Conservation (phyloP, 2,329 filamentous ascomycete species). For the Aaosphaeria arxii region DNA sequence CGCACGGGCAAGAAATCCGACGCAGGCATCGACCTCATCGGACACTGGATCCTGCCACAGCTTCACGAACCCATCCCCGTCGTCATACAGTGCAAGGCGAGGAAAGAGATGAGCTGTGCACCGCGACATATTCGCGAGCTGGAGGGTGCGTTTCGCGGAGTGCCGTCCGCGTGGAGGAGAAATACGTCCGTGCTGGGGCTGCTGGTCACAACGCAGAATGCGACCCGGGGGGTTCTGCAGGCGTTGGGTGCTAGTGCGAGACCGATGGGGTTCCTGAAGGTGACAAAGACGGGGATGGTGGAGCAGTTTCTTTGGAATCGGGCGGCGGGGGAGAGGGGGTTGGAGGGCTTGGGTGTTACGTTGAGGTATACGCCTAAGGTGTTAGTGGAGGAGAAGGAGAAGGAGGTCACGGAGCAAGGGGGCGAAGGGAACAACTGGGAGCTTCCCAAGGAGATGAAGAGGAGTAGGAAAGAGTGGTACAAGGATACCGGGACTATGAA, state of each 20-base stretch:
- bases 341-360: constrained; percentile 52
- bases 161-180: constrained; percentile 68
- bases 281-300: constrained; percentile 56
- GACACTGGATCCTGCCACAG: constrained; percentile 59
- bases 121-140: constrained; percentile 70
- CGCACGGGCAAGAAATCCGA: constrained; percentile 67
- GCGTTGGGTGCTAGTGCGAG: constrained; percentile 64
- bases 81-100: constrained; percentile 68
- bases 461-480: constrained; percentile 11
- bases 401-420: constrained; percentile 5
- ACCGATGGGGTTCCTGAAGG: constrained; percentile 70
- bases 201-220: constrained; percentile 64
- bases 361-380: constrained; percentile 25
- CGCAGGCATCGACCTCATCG: constrained; percentile 71
- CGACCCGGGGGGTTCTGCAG: constrained; percentile 76
- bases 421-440: constrained; percentile 7
- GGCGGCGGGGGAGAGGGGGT: constrained; percentile 58
- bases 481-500: constrained; percentile 19
- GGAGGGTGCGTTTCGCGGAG: constrained; percentile 72
- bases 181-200: constrained; percentile 65
- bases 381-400: constrained; percentile 6
- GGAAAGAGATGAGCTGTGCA: constrained; percentile 41
- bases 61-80: constrained; percentile 39
- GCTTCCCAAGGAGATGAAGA: constrained; percentile 4
- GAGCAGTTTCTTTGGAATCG: constrained; percentile 73